Conservation (phyloP, 768 basidiomycete genomes). For the Lentinula sp. region DNA sequence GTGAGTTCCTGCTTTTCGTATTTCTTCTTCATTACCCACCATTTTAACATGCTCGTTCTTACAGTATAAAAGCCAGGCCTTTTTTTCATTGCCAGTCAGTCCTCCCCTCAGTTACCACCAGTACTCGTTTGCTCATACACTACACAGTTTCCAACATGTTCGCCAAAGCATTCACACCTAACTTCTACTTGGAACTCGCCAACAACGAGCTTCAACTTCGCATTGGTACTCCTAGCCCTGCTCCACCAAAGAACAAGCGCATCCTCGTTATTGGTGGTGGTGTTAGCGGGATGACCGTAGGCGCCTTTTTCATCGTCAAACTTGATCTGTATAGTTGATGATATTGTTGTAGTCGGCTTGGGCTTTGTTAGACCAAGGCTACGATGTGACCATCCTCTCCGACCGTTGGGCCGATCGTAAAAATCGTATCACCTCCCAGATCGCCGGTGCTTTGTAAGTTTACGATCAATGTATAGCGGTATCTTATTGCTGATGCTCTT, state of each 20-base stretch:
- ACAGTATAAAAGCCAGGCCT: background rate
- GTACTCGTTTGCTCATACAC: background rate
- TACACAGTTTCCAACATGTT: background rate
- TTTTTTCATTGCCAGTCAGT: background rate
- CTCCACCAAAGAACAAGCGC: background rate
- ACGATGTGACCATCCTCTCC: slow-evolving; percentile 26
- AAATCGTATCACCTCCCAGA: slow-evolving; percentile 17
- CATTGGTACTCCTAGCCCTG: background rate
- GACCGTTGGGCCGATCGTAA: slow-evolving; percentile 16
- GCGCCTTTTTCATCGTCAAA: background rate
- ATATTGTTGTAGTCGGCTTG: slow-evolving; percentile 16
- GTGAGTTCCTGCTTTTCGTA: background rate
- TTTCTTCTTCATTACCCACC: background rate
- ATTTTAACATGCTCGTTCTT: background rate
- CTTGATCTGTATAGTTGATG: background rate
- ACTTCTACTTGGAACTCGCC: background rate
- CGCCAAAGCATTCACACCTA: slow-evolving; percentile 1
- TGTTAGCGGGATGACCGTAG: slow-evolving; percentile 3
- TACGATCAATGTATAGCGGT: background rate
- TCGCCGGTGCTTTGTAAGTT: slow-evolving; percentile 22
- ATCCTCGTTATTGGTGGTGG: slow-evolving; percentile 6
- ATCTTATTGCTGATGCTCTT: background rate
- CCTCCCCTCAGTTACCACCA: background rate
- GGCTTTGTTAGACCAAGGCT: slow-evolving; percentile 28
- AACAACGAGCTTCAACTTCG: slow-evolving; percentile 1